Base-by-base conservation (phyloP, 2,329 filamentous ascomycete genomes). In the Exophiala phaeomuriformis region DNA sequence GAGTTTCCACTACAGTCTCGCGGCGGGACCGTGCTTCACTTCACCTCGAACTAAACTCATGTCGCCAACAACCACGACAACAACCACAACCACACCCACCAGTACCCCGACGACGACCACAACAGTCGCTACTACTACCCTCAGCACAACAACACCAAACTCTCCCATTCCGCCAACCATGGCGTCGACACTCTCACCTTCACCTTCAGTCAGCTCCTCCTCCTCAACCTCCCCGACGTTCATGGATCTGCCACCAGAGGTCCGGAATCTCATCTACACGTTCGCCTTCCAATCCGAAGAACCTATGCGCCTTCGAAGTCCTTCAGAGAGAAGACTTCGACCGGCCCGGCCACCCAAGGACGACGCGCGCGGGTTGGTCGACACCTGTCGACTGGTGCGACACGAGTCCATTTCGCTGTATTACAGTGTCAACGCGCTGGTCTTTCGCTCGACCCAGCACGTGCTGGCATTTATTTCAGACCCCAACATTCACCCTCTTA, bases 231-330 rank as follows among this genome's bases (percentile, higher is more conserved):
- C 56, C 31, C 39, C 58, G 30, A 55, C 40, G 19, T 57, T 61
- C 28, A 33, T 59, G 33, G 55, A 30, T 33, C 56, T 61, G 28
- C 59, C 59, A 4, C 50, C 59, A 28, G 59, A 61, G 48, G 52
- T 61, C 33, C 52, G 59, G 39, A 55, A 57, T 43, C 49, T 57
- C 45, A 59, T 61, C 47, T 57, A 59, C 43, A 55, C 48, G 30
- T 55, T 55, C 48, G 53, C 56, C 42, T 57, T 61, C 36, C 30
- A 54, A 37, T 47, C 47, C 12, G 28, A 47, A 32, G 32, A 49
- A 32, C 53, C 54, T 3, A 42, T 59, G 39, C 43, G 42, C 19
- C 54, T 59, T 10, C 52, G 56, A 29, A 55, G 49, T 35, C 59
- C 59, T 4, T 51, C 57, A 1, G 54, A 59, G 44, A 42, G 56